Conservation (phyloP, 768 basidiomycete species). For the Rhizopogon vinicolor region DNA sequence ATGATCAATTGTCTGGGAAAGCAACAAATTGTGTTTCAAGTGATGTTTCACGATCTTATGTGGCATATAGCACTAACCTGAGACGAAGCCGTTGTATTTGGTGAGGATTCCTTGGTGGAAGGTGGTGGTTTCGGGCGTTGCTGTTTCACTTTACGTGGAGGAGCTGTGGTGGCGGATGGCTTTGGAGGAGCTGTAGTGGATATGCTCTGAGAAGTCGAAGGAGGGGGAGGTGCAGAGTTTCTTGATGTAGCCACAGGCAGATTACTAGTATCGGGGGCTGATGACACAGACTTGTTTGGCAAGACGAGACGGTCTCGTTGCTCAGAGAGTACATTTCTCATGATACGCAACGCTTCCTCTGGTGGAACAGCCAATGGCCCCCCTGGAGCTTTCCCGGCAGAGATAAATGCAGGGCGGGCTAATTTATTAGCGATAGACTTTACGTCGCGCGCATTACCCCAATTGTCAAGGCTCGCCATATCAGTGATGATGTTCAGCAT, state of each 20-base stretch:
- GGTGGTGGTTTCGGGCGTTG: background rate
- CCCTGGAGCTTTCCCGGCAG: slow-evolving; percentile 11
- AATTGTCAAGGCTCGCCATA: slow-evolving; percentile 43
- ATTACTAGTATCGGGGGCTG: background rate
- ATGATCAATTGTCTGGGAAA: background rate
- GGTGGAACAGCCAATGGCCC: slow-evolving; percentile 16
- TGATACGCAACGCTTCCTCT: slow-evolving; percentile 25
- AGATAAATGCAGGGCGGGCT: slow-evolving; percentile 34
- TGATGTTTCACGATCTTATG: background rate
- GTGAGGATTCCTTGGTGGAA: background rate
- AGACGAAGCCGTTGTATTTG: background rate
- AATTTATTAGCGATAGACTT: slow-evolving; percentile 48
- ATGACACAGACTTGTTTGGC: slow-evolving; percentile 9
- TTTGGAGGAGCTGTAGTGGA: slow-evolving; percentile 11
- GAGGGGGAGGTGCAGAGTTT: slow-evolving; percentile 19
- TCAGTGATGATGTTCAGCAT: slow-evolving; percentile 35
- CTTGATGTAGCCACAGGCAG: slow-evolving; percentile 14
- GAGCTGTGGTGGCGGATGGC: slow-evolving; percentile 5
- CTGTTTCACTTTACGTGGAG: slow-evolving; percentile 4
- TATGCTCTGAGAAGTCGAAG: slow-evolving; percentile 12
- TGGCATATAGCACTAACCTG: background rate
- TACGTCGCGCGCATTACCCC: slow-evolving; percentile 72
- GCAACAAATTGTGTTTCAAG: background rate
- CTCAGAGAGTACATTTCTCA: slow-evolving; percentile 17
- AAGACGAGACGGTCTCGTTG: slow-evolving; percentile 20